These are phyloP conservation scores for Euphorbia pulcherrima DNA, from an alignment of 345 rosid species.

Conservation along the genomic window DNA sequence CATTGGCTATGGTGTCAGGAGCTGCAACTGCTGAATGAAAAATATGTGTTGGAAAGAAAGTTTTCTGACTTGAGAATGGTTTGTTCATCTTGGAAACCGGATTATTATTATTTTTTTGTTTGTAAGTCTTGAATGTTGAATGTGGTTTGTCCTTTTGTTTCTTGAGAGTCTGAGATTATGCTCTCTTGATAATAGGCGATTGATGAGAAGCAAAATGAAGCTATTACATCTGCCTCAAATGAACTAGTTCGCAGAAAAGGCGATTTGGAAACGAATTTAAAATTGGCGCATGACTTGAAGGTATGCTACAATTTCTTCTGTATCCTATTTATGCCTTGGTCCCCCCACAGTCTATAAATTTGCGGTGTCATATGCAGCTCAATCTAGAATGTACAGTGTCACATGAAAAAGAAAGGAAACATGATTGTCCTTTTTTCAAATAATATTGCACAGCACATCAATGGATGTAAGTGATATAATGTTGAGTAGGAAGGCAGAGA, in stretches of 20 bases:
- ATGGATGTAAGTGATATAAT: not conserved
- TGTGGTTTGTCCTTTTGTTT: constrained; percentile 15
- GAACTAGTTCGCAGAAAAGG: constrained; percentile 74
- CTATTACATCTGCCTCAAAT: constrained; percentile 63
- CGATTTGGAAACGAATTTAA: constrained; percentile 74
- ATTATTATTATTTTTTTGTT: not conserved
- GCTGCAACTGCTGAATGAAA: constrained; percentile 73
- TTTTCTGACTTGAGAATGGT: constrained; percentile 91
- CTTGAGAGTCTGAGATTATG: constrained; percentile 16
- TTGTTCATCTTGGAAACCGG: constrained; percentile 29
- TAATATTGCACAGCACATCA: not conserved
- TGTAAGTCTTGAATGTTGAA: constrained; percentile 19
- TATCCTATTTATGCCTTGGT: not conserved
- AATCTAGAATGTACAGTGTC: not conserved
- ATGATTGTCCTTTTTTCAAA: not conserved
- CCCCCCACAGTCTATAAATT: constrained; percentile 3
- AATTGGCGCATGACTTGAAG: constrained; percentile 79
- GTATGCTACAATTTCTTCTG: constrained; percentile 30
- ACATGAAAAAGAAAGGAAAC: not conserved
- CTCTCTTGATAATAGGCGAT: constrained; percentile 55
- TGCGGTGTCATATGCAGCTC: not conserved
- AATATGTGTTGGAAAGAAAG: constrained; percentile 72
- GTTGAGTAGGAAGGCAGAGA: not conserved
- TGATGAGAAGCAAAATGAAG: constrained; percentile 88
- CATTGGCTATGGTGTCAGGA: constrained; percentile 50